Conservation (phyloP, 495 filamentous ascomycete species). For the Penicillium soppii region DNA sequence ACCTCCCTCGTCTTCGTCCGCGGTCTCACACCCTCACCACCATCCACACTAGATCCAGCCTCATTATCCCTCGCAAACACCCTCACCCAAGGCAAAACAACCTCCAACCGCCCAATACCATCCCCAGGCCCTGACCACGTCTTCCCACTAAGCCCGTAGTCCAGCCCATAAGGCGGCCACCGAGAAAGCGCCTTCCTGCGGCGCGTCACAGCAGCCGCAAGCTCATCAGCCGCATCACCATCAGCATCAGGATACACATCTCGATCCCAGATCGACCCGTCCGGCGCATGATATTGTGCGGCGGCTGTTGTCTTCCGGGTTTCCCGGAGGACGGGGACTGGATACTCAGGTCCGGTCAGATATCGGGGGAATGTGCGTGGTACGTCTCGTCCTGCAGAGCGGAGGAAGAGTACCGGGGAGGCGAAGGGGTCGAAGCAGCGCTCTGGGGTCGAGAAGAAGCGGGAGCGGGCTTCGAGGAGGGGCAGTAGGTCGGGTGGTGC, state of each 20-base stretch:
- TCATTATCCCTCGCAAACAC: slow-evolving; percentile 16
- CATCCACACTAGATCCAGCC: neutral
- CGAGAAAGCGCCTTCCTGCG: slow-evolving; percentile 38
- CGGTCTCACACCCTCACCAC: neutral
- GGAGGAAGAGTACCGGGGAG: slow-evolving; percentile 57
- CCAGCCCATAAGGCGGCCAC: slow-evolving; percentile 43
- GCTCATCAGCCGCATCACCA: neutral
- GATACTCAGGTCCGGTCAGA: slow-evolving; percentile 35
- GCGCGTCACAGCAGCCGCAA: slow-evolving; percentile 14
- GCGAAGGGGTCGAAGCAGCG: slow-evolving; percentile 60
- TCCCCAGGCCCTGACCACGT: slow-evolving; percentile 15
- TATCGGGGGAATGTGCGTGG: slow-evolving; percentile 36
- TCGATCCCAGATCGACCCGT: neutral
- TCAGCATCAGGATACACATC: slow-evolving; percentile 10
- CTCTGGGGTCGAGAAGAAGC: slow-evolving; percentile 47
- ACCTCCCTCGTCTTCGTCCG: neutral
- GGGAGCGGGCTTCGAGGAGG: slow-evolving; percentile 37
- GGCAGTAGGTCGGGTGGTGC: slow-evolving; percentile 35
- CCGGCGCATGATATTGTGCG: neutral
- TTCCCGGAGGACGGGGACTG: slow-evolving; percentile 29
- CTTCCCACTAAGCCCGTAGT: slow-evolving; percentile 28
- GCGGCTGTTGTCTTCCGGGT: neutral
- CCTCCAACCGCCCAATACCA: slow-evolving; percentile 24
- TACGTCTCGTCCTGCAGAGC: slow-evolving; percentile 44
- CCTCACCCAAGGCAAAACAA: slow-evolving; percentile 35